Evolutionary conservation across 2,329 filamentous ascomycete species (phyloP).

Genomic region (Clarireedia hainanense): DNA sequence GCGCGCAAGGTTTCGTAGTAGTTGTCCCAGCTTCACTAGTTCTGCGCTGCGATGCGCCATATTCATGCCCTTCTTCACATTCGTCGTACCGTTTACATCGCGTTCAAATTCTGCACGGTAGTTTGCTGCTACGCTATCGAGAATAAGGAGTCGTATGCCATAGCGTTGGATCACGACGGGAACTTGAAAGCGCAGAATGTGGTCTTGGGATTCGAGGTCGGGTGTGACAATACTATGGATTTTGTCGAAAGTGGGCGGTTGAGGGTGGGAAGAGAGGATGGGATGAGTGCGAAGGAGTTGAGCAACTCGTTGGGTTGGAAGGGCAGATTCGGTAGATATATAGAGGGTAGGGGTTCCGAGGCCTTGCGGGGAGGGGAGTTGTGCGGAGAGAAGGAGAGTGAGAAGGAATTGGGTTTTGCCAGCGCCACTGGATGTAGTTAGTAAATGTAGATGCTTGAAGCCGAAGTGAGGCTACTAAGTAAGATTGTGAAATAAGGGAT

Average conservation of each 20-base stretch:
- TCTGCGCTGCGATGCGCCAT: constrained; percentile 72
- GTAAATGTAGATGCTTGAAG: background rate
- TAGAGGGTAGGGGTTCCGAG: constrained; percentile 68
- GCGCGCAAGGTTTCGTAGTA: constrained; percentile 69
- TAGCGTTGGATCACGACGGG: constrained; percentile 73
- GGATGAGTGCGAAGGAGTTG: constrained; percentile 70
- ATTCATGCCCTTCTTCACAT: constrained; percentile 36
- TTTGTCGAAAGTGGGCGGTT: constrained; percentile 58
- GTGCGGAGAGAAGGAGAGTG: constrained; percentile 72
- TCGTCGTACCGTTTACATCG: constrained; percentile 34
- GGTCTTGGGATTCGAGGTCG: constrained; percentile 90
- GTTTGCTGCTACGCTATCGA: constrained; percentile 93
- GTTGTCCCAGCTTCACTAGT: constrained; percentile 66
- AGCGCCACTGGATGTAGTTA: constrained; percentile 50
- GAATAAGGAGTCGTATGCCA: constrained; percentile 70
- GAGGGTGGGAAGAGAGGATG: constrained; percentile 52
- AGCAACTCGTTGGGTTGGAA: constrained; percentile 72
- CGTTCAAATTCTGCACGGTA: constrained; percentile 86
- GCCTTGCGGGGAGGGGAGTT: constrained; percentile 68
- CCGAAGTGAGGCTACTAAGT: no score
- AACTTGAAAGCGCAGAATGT: constrained; percentile 88
- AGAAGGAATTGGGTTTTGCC: constrained; percentile 95
- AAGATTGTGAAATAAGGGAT: no score
- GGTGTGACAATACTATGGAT: constrained; percentile 77
- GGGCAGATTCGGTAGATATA: constrained; percentile 82